Percentiles rank a stretch among this genome's conserved stretches.
Evolutionary conservation across 2,329 filamentous ascomycete species (phyloP).

Genomic region (Trichoderma lentiforme): DNA sequence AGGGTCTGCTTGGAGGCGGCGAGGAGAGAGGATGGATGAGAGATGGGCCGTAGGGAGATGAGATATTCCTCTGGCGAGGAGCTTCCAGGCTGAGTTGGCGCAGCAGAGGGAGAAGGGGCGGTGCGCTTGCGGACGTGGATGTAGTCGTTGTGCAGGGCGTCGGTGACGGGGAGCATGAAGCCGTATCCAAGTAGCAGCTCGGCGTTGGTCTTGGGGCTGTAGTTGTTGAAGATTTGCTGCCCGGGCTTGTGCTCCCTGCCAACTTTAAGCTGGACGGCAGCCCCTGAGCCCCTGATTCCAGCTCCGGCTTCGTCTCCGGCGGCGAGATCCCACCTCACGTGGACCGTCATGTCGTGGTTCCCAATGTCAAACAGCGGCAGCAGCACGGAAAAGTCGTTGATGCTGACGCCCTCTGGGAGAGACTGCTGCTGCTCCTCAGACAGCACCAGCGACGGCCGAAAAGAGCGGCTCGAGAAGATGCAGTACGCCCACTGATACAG

Average conservation of each 20-base stretch:
- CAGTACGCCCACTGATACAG: constrained; percentile 64
- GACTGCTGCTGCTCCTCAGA: constrained; percentile 29
- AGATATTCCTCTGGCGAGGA: constrained; percentile 44
- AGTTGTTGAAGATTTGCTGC: constrained; percentile 65
- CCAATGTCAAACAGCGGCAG: constrained; percentile 69
- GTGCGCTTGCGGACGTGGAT: constrained; percentile 51
- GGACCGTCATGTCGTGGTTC: constrained; percentile 63
- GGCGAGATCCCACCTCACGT: constrained; percentile 55
- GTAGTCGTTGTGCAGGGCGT: constrained; percentile 57
- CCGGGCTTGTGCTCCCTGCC: constrained; percentile 46
- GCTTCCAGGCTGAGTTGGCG: neutral
- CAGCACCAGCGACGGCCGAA: constrained; percentile 58
- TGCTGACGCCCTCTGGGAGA: constrained; percentile 31
- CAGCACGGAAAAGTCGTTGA: constrained; percentile 64
- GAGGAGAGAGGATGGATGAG: constrained; percentile 46
- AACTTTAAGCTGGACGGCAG: constrained; percentile 43
- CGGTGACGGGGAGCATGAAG: constrained; percentile 51
- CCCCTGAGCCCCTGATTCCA: neutral
- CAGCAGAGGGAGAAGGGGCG: constrained; percentile 10
- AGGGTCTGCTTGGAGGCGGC: constrained; percentile 40
- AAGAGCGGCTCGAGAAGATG: constrained; percentile 64
- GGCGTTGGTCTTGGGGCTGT: constrained; percentile 70
- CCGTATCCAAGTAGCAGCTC: constrained; percentile 64
- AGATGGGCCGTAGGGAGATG: constrained; percentile 50
- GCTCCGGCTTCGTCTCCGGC: constrained; percentile 20